Conservation (phyloP, 768 basidiomycete genomes). For the Lentinula lateritia region DNA sequence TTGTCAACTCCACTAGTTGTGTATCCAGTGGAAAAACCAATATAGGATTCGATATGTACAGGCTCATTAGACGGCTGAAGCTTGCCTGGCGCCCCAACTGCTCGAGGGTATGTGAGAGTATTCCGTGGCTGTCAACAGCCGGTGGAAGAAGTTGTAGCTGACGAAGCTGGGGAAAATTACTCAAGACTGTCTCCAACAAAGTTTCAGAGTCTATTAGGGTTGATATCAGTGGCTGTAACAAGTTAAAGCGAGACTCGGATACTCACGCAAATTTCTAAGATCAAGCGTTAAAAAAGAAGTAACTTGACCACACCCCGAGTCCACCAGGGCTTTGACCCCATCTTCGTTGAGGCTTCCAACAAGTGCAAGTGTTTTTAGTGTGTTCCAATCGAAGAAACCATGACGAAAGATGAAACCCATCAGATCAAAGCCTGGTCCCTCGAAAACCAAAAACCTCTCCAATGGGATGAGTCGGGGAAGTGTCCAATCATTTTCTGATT, state of each 20-base stretch:
- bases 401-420: not conserved
- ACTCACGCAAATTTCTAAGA: not conserved
- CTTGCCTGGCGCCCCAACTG: not conserved
- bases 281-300: not conserved
- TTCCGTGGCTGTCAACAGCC: not conserved
- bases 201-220: not conserved
- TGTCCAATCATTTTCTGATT: not conserved
- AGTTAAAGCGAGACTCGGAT: not conserved
- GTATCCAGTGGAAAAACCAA: not conserved
- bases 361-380: not conserved
- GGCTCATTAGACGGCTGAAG: not conserved
- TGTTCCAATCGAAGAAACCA: not conserved
- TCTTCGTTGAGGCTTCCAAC: not conserved
- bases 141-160: not conserved
- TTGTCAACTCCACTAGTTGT: not conserved
- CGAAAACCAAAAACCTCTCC: not conserved
- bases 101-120: not conserved
- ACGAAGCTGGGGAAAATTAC: not conserved
- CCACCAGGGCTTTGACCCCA: not conserved
- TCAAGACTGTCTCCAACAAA: not conserved
- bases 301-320: not conserved
- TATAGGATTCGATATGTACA: not conserved
- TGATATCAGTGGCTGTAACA: not conserved
- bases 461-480: not conserved
- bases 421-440: not conserved